Conservation (phyloP, 345 rosid species). For the Citrus glauca region DNA sequence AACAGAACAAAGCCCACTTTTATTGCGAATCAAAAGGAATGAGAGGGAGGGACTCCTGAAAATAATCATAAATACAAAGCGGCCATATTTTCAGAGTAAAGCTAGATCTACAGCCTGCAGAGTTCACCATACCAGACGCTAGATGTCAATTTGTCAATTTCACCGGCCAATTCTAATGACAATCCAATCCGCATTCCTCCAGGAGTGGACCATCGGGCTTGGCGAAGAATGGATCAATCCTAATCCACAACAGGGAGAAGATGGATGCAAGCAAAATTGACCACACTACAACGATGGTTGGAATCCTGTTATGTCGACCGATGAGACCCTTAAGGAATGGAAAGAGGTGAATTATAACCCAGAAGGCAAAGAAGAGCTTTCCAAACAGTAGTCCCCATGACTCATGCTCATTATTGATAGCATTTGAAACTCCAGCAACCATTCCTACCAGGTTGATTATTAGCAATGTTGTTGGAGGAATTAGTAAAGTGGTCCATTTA, state of each 20-base stretch:
- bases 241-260: constrained; percentile 65
- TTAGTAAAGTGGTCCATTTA: constrained; percentile 62
- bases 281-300: constrained; percentile 69
- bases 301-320: constrained; percentile 54
- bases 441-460: constrained; percentile 58
- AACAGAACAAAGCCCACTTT: not conserved
- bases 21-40: constrained; percentile 3
- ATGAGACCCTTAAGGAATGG: constrained; percentile 67
- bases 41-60: not conserved
- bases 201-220: constrained; percentile 45
- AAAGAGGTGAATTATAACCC: constrained; percentile 68
- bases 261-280: constrained; percentile 66
- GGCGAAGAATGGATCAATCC: constrained; percentile 55
- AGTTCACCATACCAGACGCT: not conserved
- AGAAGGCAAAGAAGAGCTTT: constrained; percentile 61
- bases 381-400: constrained; percentile 74
- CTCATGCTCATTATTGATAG: constrained; percentile 60
- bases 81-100: not conserved
- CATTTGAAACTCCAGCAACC: constrained; percentile 52
- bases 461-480: constrained; percentile 60
- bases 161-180: constrained; percentile 24
- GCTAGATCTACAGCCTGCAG: constrained; percentile 9
- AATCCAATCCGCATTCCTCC: constrained; percentile 70
- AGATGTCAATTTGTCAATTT: not conserved
- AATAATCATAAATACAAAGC: not conserved